Base-by-base conservation (phyloP, 108 stramenopile genomes). In the Pseudonitzschia multiseries region DNA sequence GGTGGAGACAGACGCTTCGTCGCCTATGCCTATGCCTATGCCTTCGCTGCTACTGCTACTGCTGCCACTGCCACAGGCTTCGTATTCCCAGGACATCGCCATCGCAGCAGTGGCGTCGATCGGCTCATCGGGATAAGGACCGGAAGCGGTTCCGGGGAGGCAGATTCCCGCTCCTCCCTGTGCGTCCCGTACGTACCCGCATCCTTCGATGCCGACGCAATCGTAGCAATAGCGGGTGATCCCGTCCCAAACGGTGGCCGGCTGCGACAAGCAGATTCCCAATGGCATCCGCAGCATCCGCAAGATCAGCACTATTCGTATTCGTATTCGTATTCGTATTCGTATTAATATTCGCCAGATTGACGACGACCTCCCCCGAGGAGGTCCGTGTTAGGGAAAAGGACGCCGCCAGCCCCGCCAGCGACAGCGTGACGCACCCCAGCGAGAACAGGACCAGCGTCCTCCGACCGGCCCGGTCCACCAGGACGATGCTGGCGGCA, bases 391-490 rank as follows among this genome's bases (percentile, higher is more conserved):
- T 44, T 18, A 90, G 50, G 61, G 87, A 87, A 68, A 95, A 95
- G 12, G 87, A 81, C 4, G 57, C 48, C 15, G 91, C 89, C 54
- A 95, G 68, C 46, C 79, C 84, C 27, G 86, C 59, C 18, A 95
- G 74, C 10, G 85, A 76, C 14, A 88, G 5, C 8, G 89, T 72
- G 12, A 84, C 83, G 67, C 80, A 63, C 57, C 74, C 50, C 70
- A 88, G 72, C n/a, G 75, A 86, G 17, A 71, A 65, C 41, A 95
- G 75, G 13, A 87, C 77, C 42, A 95, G 78, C 9, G 65, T 56
- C 52, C 94, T 84, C 26, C 94, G 78, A 0, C 94, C 94, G 52
- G 68, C 74, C 20, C 72, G 73, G 80, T 95, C 94, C 10, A 95
- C 85, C 76, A 95, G 68, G 53, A 68, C 68, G 31, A 95, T 84